Percentiles rank a stretch among this genome's conserved stretches.
phyloP scores from a whole-genome alignment of 108 stramenopile genomes.

The Bacterosira constricta region DNA sequence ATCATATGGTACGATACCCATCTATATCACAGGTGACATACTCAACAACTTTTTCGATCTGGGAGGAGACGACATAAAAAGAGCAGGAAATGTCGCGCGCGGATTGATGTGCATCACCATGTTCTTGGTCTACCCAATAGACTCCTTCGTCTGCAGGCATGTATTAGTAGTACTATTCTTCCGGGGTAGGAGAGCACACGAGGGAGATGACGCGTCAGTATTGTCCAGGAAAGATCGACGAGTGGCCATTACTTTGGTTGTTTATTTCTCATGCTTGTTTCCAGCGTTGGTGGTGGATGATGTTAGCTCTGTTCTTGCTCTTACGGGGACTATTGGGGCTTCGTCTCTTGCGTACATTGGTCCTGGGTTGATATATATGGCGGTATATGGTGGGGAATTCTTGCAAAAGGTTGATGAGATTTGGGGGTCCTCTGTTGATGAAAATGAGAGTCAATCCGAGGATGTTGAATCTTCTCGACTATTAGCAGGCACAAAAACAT shows the following conservation, averaged over 20 bases:
- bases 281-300: conserved; percentile 67
- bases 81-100: conserved; percentile 50
- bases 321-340: conserved; percentile 72
- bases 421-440: conserved; percentile 34
- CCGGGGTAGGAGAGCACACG: conserved; percentile 50
- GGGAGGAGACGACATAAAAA: conserved; percentile 10
- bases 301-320: conserved; percentile 64
- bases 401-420: conserved; percentile 53
- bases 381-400: conserved; percentile 78
- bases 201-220: conserved; percentile 72
- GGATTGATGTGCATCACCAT: conserved; percentile 48
- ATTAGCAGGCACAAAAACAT: neutral
- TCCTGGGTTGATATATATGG: conserved; percentile 81
- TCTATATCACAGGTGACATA: conserved; percentile 52
- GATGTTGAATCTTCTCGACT: conserved; percentile 18
- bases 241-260: conserved; percentile 61
- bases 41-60: conserved; percentile 74
- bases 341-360: conserved; percentile 77
- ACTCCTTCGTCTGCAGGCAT: conserved; percentile 53
- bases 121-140: conserved; percentile 62
- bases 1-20: neutral
- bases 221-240: conserved; percentile 77
- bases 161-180: conserved; percentile 51
- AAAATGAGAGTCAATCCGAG: neutral
- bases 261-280: conserved; percentile 70